These are phyloP conservation scores for Penicillium cosmopolitanum DNA, from an alignment of 495 filamentous ascomycete species.

Conservation along the genomic window DNA sequence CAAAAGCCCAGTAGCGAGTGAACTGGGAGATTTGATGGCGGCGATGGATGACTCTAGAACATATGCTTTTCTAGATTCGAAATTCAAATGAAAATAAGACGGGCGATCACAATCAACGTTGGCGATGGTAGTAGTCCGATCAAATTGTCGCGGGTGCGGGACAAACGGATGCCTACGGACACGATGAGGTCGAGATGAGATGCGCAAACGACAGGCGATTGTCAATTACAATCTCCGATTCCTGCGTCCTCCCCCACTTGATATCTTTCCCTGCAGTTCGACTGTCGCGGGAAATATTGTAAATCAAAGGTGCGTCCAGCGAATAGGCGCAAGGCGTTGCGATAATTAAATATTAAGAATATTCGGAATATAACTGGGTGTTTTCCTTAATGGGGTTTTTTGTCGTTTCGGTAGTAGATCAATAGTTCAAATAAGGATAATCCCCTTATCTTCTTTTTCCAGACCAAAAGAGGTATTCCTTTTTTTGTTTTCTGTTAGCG, in stretches of 20 bases:
- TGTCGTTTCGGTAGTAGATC: no score
- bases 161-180: conserved; percentile 8
- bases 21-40: conserved; percentile 2
- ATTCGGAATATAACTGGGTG: conserved; percentile 23
- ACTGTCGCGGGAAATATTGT: not conserved
- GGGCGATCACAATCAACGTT: conserved; percentile 1
- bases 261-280: conserved; percentile 11
- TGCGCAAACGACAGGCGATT: conserved; percentile 14
- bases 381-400: conserved; percentile 4
- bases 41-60: conserved; percentile 6
- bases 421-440: not conserved
- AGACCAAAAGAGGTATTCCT: conserved; percentile 3
- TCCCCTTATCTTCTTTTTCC: conserved; percentile 10
- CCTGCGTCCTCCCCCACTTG: conserved; percentile 2
- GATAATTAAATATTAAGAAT: conserved; percentile 31
- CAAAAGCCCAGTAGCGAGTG: conserved; percentile 6
- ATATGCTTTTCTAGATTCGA: conserved; percentile 4
- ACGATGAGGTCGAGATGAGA: conserved; percentile 11
- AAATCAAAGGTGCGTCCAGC: conserved; percentile 19
- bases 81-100: not conserved
- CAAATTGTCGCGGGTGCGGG: not conserved
- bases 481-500: conserved; percentile 23
- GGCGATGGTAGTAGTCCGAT: not conserved
- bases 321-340: conserved; percentile 23
- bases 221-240: conserved; percentile 16